Evolutionary conservation across 2,329 filamentous ascomycete species (phyloP).

Genomic region (Fonsecaea nubica): DNA sequence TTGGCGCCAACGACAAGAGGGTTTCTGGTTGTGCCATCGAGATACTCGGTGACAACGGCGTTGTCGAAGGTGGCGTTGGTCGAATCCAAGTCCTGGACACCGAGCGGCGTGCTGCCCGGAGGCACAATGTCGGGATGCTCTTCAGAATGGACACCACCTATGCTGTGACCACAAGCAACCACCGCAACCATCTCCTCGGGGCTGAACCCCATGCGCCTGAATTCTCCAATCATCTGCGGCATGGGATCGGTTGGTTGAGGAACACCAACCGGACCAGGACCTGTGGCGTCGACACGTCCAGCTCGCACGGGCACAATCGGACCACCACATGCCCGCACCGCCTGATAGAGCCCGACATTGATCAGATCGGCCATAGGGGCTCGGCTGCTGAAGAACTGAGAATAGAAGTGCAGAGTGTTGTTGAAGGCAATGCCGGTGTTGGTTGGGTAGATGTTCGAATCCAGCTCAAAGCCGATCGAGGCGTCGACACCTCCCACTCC

Average conservation of each 20-base stretch:
- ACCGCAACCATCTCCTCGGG: slow-evolving; percentile 41
- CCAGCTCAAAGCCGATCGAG: slow-evolving; percentile 45
- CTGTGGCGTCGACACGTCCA: slow-evolving; percentile 45
- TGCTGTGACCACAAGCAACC: slow-evolving; percentile 46
- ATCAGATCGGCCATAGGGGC: slow-evolving; percentile 45
- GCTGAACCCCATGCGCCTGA: slow-evolving; percentile 44
- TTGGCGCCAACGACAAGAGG: slow-evolving; percentile 38
- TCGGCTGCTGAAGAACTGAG: slow-evolving; percentile 39
- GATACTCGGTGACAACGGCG: slow-evolving; percentile 45
- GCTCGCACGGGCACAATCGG: slow-evolving; percentile 43
- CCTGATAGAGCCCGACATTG: slow-evolving; percentile 43
- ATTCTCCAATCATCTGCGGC: slow-evolving; percentile 42
- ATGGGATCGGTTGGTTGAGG: slow-evolving; percentile 45
- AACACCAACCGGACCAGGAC: slow-evolving; percentile 43
- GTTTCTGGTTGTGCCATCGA: slow-evolving; percentile 42
- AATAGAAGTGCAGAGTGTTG: slow-evolving; percentile 44
- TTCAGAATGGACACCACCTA: slow-evolving; percentile 46
- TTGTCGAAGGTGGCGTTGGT: slow-evolving; percentile 42
- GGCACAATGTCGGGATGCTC: slow-evolving; percentile 45
- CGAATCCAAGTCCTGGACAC: slow-evolving; percentile 41
- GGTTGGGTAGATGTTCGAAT: slow-evolving; percentile 38
- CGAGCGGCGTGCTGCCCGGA: slow-evolving; percentile 40
- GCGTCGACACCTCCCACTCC: slow-evolving; percentile 46
- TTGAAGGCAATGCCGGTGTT: slow-evolving; percentile 46
- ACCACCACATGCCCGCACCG: slow-evolving; percentile 44